These are phyloP conservation scores for Gastrolobium villosum DNA, from an alignment of 306 rosid species.

Conservation along the genomic window DNA sequence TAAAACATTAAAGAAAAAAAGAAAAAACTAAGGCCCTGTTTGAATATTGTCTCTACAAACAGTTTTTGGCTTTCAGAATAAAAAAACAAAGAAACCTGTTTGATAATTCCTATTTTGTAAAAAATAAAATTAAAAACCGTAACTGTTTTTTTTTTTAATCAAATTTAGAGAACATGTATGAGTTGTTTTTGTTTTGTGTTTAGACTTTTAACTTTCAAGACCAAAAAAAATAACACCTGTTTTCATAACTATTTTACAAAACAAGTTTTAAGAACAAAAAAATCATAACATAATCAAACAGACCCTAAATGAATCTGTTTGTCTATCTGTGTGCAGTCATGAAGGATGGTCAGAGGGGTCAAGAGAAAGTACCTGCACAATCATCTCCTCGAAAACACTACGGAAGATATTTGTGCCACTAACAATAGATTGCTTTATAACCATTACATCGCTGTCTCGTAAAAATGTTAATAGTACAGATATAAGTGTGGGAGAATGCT, in stretches of 20 bases:
- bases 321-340: not conserved
- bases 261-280: too few species aligned
- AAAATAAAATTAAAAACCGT: too few species aligned
- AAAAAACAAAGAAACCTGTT: too few species aligned
- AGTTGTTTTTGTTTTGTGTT: too few species aligned
- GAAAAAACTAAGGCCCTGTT: not conserved
- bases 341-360: not conserved
- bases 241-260: too few species aligned
- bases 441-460: conserved; percentile 65
- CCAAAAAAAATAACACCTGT: too few species aligned
- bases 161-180: not conserved
- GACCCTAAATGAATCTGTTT: not conserved
- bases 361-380: conserved; percentile 74
- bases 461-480: conserved; percentile 69
- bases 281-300: too few species aligned
- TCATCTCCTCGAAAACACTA: conserved; percentile 75
- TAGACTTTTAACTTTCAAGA: too few species aligned
- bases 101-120: too few species aligned
- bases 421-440: conserved; percentile 74
- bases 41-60: too few species aligned
- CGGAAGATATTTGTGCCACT: conserved; percentile 74
- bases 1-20: not conserved
- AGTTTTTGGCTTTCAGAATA: too few species aligned
- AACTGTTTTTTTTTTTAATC: not conserved
- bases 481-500: conserved; percentile 72